Base-by-base conservation (phyloP, 1,284 basidiomycete genomes). In the Phlebopus sp. region DNA sequence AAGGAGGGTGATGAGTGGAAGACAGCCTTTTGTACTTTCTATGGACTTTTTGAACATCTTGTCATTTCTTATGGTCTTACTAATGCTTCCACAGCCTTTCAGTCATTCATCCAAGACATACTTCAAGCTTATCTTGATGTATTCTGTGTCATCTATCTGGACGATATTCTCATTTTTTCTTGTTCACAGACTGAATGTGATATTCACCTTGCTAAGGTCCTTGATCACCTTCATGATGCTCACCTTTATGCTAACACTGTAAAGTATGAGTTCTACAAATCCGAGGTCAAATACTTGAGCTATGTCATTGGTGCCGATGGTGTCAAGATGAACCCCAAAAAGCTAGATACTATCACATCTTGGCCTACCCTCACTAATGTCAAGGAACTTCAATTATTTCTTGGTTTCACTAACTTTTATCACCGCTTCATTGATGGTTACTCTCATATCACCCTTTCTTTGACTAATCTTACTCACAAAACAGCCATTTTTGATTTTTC, bases 321-420 rank as follows among this genome's bases (percentile, higher is more conserved):
- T 2, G 42, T 75, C 15, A 37, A 41, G 0, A 74, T 76, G 72
- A 60, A 71, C 41, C 52, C 57, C 0, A 51, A 49, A 5, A 77
- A 78, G 53, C 49, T 77, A 6, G 23, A 61, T 2, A 58, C 62
- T 1, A 64, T 78, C 35, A 17, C 38, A 1, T 46, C 60, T 5
- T 79, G 75, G 75, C 69, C 68, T 76, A 76, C 53, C 1, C 75
- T 74, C 1, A 51, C 36, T 0, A 57, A 45, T 2, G 51, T 70
- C 14, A 54, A 57, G 30, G 57, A 70, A 8, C 40, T 70, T n/a
- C 66, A 68, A 46, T 53, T 49, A 2, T 73, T 71, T 59, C 55
- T n/a, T n/a, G n/a, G n/a, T n/a, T n/a, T n/a, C n/a, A n/a, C n/a
- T n/a, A n/a, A n/a, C n/a, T n/a, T n/a, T 72, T 75, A 73, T 47